A percentile compares a stretch with the other conserved stretches of the same genome.
phyloP scores from a whole-genome alignment of 176 grass and related monocot species.

The Thinopyrum elongatum region DNA sequence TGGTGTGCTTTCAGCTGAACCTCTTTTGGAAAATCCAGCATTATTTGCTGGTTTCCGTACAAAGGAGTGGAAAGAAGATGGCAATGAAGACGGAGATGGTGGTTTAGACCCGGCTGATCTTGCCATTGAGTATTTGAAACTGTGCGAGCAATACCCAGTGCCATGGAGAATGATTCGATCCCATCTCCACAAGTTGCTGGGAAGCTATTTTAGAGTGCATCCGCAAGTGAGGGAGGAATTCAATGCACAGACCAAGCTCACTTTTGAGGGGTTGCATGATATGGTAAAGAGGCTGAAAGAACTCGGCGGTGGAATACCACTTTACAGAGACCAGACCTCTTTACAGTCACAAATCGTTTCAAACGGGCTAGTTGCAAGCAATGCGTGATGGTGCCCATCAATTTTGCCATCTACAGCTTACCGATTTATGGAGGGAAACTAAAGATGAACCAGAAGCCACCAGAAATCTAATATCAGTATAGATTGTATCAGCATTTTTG shows the following conservation, averaged over 20 bases:
- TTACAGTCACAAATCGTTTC: not conserved
- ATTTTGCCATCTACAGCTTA: not conserved
- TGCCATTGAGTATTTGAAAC: constrained; percentile 75
- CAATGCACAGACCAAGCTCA: constrained; percentile 75
- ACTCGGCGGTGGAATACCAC: constrained; percentile 55
- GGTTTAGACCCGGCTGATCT: constrained; percentile 78
- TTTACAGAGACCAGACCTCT: constrained; percentile 39
- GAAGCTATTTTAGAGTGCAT: constrained; percentile 84
- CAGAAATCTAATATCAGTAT: constrained; percentile 17
- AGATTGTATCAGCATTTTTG: not conserved
- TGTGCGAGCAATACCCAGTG: constrained; percentile 89
- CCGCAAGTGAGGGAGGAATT: constrained; percentile 84
- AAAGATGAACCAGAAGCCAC: not conserved
- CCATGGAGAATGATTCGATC: constrained; percentile 96
- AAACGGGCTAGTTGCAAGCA: constrained; percentile 27
- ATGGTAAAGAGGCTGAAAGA: constrained; percentile 87
- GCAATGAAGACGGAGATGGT: constrained; percentile 31
- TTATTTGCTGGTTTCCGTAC: constrained; percentile 83
- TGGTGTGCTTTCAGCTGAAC: constrained; percentile 95
- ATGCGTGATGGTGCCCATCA: constrained; percentile 18
- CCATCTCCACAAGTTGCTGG: constrained; percentile 96
- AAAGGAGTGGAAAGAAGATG: constrained; percentile 65
- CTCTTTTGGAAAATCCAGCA: constrained; percentile 89
- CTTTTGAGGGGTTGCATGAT: constrained; percentile 78
- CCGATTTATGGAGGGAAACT: not conserved